phyloP scores from a whole-genome alignment of 139 green algal species.

The Haematococcus lacustris region DNA sequence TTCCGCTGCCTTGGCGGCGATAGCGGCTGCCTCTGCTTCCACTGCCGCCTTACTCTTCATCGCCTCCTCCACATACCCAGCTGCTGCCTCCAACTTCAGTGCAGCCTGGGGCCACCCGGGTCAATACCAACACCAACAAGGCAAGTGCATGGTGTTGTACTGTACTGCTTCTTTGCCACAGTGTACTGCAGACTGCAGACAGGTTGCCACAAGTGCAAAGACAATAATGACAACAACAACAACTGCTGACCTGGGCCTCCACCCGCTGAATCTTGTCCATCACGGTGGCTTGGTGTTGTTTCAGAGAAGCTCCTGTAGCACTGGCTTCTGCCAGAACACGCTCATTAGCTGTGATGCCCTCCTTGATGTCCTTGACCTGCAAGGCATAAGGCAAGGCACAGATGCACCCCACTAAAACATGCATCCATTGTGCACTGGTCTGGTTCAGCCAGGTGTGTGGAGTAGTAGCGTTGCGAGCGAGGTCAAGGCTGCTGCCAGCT shows the following conservation, averaged over 20 bases:
- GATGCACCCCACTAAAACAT: background rate
- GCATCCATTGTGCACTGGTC: background rate
- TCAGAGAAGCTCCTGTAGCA: conserved; percentile 38
- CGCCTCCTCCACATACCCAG: conserved; percentile 62
- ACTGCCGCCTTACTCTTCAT: conserved; percentile 66
- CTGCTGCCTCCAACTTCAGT: conserved; percentile 65
- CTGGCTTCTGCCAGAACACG: conserved; percentile 48
- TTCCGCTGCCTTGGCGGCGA: conserved; percentile 53
- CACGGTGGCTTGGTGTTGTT: conserved; percentile 53
- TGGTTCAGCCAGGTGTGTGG: background rate
- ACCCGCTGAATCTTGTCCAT: conserved; percentile 56
- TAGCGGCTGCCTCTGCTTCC: conserved; percentile 65
- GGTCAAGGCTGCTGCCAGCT: background rate
- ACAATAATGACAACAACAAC: background rate
- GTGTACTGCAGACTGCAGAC: background rate
- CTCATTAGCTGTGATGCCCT: conserved; percentile 39
- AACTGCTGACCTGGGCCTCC: conserved; percentile 50
- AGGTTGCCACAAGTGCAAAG: background rate
- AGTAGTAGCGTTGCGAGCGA: background rate
- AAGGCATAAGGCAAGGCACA: background rate
- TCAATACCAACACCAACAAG: background rate
- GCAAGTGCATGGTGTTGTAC: background rate
- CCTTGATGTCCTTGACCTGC: conserved; percentile 24
- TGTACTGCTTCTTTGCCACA: background rate
- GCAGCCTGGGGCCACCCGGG: conserved; percentile 33